Percentiles rank a stretch among this genome's conserved stretches.
Evolutionary conservation across 306 rosid genomes (phyloP).

Genomic region (Carpinus fangiana): DNA sequence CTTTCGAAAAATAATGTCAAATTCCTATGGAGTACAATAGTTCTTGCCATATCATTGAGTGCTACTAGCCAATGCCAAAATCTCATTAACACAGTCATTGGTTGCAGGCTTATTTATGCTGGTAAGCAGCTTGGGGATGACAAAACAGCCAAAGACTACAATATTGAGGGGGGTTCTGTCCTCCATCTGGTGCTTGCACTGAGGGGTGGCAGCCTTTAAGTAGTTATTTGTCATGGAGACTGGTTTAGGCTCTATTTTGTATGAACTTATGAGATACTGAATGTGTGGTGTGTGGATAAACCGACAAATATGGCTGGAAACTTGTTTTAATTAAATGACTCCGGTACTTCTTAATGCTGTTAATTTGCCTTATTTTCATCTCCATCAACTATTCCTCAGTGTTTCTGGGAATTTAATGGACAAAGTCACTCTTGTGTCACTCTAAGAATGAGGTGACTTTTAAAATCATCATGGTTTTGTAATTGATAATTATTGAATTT

Average conservation of each 20-base stretch:
- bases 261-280: conserved; percentile 32
- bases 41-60: neutral
- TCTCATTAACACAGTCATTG: conserved; percentile 20
- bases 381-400: conserved; percentile 15
- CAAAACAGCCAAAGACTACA: conserved; percentile 97
- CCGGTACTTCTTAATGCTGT: conserved; percentile 25
- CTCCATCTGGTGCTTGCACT: conserved; percentile 95
- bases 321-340: conserved; percentile 15
- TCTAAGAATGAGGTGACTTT: too few species aligned
- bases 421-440: too few species aligned
- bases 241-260: conserved; percentile 27
- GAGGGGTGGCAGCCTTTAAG: conserved; percentile 66
- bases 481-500: too few species aligned
- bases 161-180: conserved; percentile 96
- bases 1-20: neutral
- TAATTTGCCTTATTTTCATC: conserved; percentile 18
- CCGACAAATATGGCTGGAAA: conserved; percentile 28
- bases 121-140: conserved; percentile 98
- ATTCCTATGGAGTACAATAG: neutral
- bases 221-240: neutral
- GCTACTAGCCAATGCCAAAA: conserved; percentile 2
- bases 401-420: neutral
- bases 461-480: too few species aligned
- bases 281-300: conserved; percentile 25
- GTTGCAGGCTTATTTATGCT: conserved; percentile 88